A percentile compares a stretch with the other conserved stretches of the same genome.
phyloP scores from a whole-genome alignment of 805 yeast species.

The Zygoascus biomembranicola region DNA sequence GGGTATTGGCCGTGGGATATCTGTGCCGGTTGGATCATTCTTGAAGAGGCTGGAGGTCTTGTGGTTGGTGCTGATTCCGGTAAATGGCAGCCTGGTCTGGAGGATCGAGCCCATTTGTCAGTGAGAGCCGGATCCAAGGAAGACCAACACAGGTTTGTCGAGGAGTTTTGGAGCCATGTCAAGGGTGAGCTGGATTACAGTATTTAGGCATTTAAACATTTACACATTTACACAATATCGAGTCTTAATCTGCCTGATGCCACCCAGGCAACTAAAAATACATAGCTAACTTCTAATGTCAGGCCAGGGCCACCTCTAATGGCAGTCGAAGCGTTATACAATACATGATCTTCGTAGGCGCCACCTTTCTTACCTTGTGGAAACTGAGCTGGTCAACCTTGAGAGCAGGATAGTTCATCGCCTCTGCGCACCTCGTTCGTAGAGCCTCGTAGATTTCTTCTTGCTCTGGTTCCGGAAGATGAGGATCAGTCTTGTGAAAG shows the following conservation, averaged over 20 bases:
- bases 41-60: slow-evolving; percentile 51
- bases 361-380: slow-evolving; percentile 86
- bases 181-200: slow-evolving; percentile 38
- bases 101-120: slow-evolving; percentile 47
- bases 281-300: too few relatives aligned
- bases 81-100: slow-evolving; percentile 41
- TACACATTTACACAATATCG: too few relatives aligned
- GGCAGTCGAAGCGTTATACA: slow-evolving; percentile 72
- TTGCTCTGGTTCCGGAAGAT: slow-evolving; percentile 60
- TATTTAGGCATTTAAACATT: background rate
- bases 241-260: too few relatives aligned
- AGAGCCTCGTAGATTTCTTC: slow-evolving; percentile 65
- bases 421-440: slow-evolving; percentile 42
- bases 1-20: slow-evolving; percentile 68
- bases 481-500: slow-evolving; percentile 79
- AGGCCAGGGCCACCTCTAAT: slow-evolving; percentile 29
- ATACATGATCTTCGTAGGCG: slow-evolving; percentile 96
- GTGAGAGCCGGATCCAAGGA: slow-evolving; percentile 44
- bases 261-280: too few relatives aligned
- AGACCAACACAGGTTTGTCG: slow-evolving; percentile 38
- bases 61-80: slow-evolving; percentile 48
- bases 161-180: slow-evolving; percentile 44
- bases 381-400: slow-evolving; percentile 43
- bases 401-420: slow-evolving; percentile 37
- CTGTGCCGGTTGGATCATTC: slow-evolving; percentile 58